A percentile compares a stretch with the other conserved stretches of the same genome.
Conservation (phyloP, 2,329 filamentous ascomycete genomes). For the Herpotrichia juniperi region DNA sequence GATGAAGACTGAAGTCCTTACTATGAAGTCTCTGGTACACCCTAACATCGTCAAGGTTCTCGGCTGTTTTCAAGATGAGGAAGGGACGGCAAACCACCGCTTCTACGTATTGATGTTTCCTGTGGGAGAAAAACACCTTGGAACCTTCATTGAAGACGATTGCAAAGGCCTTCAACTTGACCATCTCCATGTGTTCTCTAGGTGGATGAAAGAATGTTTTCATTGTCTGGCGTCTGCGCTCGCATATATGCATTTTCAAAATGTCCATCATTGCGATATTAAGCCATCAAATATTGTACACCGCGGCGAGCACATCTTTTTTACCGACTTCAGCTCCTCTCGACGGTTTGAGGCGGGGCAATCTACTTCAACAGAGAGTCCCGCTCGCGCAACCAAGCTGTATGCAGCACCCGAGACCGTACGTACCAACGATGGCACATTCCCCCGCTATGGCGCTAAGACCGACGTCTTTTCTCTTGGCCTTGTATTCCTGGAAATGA, state of each 20-base stretch:
- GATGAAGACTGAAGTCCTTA: too few species aligned
- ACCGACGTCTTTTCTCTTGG: constrained; percentile 12
- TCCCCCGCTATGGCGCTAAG: constrained; percentile 1
- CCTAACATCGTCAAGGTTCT: too few species aligned
- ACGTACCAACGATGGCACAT: neutral
- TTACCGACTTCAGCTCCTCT: constrained; percentile 13
- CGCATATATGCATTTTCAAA: constrained; percentile 7
- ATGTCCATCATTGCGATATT: constrained; percentile 10
- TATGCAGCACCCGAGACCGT: constrained; percentile 9
- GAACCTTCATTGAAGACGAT: neutral
- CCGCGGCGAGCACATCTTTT: constrained; percentile 1
- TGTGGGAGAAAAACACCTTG: neutral
- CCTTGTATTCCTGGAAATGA: constrained; percentile 10
- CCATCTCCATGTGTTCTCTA: too few species aligned
- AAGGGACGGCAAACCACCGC: too few species aligned
- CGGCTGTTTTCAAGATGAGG: too few species aligned
- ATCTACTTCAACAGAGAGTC: constrained; percentile 8
- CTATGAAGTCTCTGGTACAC: too few species aligned
- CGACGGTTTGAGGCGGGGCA: constrained; percentile 1
- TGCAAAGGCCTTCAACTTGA: neutral
- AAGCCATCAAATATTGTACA: constrained; percentile 13
- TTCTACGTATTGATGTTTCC: too few species aligned
- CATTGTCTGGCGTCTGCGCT: constrained; percentile 9
- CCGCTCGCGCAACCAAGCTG: neutral
- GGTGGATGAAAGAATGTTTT: too few species aligned